Conservation (phyloP, 805 yeast genomes). For the Ogataea ramenticola region DNA sequence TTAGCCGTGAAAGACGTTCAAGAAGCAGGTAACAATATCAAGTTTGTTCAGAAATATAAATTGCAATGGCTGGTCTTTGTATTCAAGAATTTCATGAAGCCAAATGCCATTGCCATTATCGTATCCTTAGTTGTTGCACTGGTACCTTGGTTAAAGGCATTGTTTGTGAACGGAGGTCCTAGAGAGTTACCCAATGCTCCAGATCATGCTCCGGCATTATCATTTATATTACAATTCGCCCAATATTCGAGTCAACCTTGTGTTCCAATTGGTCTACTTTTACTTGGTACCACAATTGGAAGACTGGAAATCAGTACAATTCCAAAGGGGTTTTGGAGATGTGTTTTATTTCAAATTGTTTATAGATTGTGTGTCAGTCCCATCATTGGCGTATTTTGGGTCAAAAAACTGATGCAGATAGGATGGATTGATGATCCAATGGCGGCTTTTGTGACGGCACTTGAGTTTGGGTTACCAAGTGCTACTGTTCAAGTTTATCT, state of each 20-base stretch:
- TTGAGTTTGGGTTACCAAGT: constrained; percentile 47
- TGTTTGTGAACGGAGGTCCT: constrained; percentile 29
- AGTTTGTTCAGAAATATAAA: constrained; percentile 23
- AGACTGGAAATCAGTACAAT: constrained; percentile 37
- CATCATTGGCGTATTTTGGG: constrained; percentile 44
- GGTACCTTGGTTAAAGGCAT: constrained; percentile 47
- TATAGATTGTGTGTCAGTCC: constrained; percentile 40
- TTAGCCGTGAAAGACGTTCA: constrained; percentile 18
- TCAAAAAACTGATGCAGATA: constrained; percentile 35
- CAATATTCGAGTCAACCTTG: constrained; percentile 44
- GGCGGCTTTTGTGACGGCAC: constrained; percentile 36
- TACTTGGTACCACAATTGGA: constrained; percentile 49
- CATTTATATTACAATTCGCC: constrained; percentile 43
- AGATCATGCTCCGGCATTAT: constrained; percentile 45
- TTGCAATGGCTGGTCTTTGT: constrained; percentile 24
- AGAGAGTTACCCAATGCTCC: constrained; percentile 32
- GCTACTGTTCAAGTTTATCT: constrained; percentile 55
- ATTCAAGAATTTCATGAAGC: constrained; percentile 39
- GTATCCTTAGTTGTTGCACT: constrained; percentile 40
- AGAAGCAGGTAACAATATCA: constrained; percentile 15
- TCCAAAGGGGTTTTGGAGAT: constrained; percentile 52
- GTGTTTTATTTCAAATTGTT: constrained; percentile 36
- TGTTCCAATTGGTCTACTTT: constrained; percentile 47
- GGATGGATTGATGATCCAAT: constrained; percentile 40
- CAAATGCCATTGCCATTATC: constrained; percentile 40